phyloP scores from a whole-genome alignment of 2,329 filamentous ascomycete genomes.

The Verticillium dahliae region DNA sequence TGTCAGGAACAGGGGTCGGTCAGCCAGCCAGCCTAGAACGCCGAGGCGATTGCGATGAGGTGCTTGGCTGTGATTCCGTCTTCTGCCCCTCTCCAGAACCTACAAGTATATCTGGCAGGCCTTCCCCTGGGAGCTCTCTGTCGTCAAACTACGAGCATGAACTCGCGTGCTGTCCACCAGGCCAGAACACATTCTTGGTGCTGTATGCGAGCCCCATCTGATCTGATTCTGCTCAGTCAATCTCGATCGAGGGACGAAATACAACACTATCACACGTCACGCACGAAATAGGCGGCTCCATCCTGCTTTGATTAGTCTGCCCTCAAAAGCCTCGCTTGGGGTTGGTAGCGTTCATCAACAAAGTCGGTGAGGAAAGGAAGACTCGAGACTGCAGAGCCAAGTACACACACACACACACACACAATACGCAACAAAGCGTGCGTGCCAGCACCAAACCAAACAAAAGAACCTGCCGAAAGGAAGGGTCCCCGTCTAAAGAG shows the following conservation, averaged over 20 bases:
- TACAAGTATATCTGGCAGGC: neutral
- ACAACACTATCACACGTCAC: neutral
- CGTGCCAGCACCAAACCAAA: neutral
- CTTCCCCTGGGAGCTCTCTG: neutral
- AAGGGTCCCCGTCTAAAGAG: neutral
- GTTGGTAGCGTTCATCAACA: neutral
- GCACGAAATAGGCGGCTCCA: neutral
- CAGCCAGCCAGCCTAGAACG: neutral
- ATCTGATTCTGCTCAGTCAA: neutral
- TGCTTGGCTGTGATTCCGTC: neutral
- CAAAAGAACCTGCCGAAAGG: neutral
- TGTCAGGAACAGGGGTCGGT: slow-evolving; percentile 1
- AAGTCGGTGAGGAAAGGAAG: neutral
- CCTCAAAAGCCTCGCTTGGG: neutral
- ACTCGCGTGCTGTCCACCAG: neutral
- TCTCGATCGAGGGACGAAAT: neutral
- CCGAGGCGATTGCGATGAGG: neutral
- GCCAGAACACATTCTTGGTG: neutral
- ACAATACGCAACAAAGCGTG: too few relatives aligned
- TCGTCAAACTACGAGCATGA: neutral
- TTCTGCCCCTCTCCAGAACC: neutral
- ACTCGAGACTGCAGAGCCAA: neutral
- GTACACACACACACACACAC: neutral
- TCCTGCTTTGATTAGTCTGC: neutral
- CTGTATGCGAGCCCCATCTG: neutral